Evolutionary conservation across 148 eudicot genomes (phyloP), one percentile per base, ranked within the genome.

Genomic region (Silene latifolia): DNA sequence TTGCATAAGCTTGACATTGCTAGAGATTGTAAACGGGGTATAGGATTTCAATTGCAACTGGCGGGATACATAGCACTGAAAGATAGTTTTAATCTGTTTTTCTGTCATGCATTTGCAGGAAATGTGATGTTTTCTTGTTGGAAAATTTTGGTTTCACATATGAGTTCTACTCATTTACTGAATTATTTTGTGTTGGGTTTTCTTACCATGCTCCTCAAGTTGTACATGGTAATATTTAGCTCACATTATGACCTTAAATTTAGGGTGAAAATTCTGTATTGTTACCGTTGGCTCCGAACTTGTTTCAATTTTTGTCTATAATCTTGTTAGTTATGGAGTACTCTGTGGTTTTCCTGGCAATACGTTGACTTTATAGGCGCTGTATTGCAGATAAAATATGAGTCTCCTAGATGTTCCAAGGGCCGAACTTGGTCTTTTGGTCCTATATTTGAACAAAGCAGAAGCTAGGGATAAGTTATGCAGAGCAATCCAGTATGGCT

Each of bases 401-500:
- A 86, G 86, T 79, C 71, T 94, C 4, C 79, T 96, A 48, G 99
- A 90, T 51, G 90, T 80, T 14, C 80, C 98, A 63, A 83, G 94
- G 84, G 84, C 98, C 48, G 99, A 96, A 69, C 97, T 96, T 76
- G 94, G 87, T 48, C 94, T 96, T 69, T 65, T 83, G 20, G 90
- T 96, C 51, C 63, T 92, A 71, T 96, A 96, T 83, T 77, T 96
- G 82, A 92, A 90, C 91, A 96, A 96, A 85, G 99, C 99, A 21
- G 99, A 96, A 86, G 91, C 99, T 25, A 86, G 99, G 84, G 99
- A 96, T 80, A 96, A 96, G 91, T 86, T 96, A 79, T 96, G 98
- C 89, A 89, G 99, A 85, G 91, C 99, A 59, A 96, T 96, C 78
- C 99, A 96, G 74, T 96, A 96, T 82, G 99, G 99, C 76, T 96